Percentiles rank a stretch among this genome's conserved stretches.
phyloP scores from a whole-genome alignment of 2,329 filamentous ascomycete genomes.

The Aspergillus puulaauensis region DNA sequence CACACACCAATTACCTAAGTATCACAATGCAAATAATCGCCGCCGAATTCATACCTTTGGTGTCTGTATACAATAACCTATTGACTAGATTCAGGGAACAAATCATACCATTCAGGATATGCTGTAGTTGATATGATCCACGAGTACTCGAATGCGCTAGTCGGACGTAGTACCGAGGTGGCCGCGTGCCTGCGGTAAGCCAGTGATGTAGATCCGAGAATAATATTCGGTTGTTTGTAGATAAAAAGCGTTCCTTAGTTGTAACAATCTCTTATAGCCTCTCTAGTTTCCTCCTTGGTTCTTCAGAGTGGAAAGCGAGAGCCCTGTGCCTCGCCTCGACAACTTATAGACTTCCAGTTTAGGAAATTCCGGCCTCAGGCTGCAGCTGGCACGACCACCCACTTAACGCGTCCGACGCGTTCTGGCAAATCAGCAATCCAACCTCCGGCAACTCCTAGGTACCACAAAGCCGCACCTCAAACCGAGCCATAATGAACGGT shows the following conservation, averaged over 20 bases:
- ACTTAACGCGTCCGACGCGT: slow-evolving; percentile 12
- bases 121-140: neutral
- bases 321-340: neutral
- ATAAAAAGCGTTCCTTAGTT: neutral
- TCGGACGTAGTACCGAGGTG: neutral
- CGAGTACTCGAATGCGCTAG: neutral
- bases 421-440: neutral
- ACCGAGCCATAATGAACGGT: slow-evolving; percentile 1
- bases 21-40: neutral
- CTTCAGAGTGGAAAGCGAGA: neutral
- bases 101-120: neutral
- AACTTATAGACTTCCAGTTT: neutral
- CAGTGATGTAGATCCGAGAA: neutral
- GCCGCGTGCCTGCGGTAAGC: neutral
- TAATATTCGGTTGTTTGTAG: neutral
- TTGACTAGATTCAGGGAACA: neutral
- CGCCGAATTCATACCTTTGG: neutral
- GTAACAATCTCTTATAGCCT: too few species aligned
- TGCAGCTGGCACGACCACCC: slow-evolving; percentile 6
- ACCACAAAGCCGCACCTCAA: neutral
- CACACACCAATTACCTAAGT: slow-evolving; percentile 3
- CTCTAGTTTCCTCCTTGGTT: neutral
- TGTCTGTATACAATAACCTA: neutral
- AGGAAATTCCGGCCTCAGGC: neutral
- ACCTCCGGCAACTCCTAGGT: slow-evolving; percentile 1